Percentiles rank a stretch among this genome's conserved stretches.
These are phyloP conservation scores for Fusarium palustre DNA, from an alignment of 2,329 filamentous ascomycete species.

Conservation along the genomic window DNA sequence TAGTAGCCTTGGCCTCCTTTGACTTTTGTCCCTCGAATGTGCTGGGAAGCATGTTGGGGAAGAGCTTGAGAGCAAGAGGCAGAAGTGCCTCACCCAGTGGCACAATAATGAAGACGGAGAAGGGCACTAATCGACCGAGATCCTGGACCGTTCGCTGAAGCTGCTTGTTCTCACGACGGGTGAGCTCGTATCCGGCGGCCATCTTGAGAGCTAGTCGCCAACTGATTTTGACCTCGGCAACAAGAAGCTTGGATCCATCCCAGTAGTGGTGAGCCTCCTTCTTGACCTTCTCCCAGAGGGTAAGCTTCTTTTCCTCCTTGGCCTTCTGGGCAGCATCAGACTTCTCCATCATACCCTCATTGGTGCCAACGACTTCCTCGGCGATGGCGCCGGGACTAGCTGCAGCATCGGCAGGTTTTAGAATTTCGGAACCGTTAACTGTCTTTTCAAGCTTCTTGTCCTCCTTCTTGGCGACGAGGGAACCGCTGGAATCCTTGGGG, in stretches of 20 bases:
- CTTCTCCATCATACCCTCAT: conserved; percentile 69
- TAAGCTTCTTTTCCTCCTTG: conserved; percentile 87
- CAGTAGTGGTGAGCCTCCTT: conserved; percentile 95
- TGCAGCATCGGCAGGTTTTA: conserved; percentile 44
- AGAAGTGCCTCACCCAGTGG: conserved; percentile 95
- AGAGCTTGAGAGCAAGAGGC: conserved; percentile 90
- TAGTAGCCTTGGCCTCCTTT: conserved; percentile 87
- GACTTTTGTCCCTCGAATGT: conserved; percentile 94
- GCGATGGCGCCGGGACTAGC: conserved; percentile 53
- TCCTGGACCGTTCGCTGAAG: conserved; percentile 94
- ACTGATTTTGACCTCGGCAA: conserved; percentile 92
- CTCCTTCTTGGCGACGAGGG: conserved; percentile 52
- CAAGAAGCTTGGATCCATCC: conserved; percentile 96
- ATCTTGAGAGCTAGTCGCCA: conserved; percentile 93
- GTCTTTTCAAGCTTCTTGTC: conserved; percentile 50
- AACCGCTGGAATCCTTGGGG: conserved; percentile 62
- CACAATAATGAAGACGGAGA: conserved; percentile 96
- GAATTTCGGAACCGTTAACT: conserved; percentile 17
- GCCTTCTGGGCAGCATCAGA: conserved; percentile 66
- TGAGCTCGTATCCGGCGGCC: conserved; percentile 97
- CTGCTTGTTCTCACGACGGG: conserved; percentile 91
- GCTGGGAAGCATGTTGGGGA: conserved; percentile 97
- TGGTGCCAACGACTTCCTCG: conserved; percentile 61
- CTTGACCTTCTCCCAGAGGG: conserved; percentile 91
- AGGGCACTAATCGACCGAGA: conserved; percentile 90